Percentiles rank a stretch among this genome's conserved stretches.
phyloP scores from a whole-genome alignment of 208 protist species.

The Trypanosoma mega region DNA sequence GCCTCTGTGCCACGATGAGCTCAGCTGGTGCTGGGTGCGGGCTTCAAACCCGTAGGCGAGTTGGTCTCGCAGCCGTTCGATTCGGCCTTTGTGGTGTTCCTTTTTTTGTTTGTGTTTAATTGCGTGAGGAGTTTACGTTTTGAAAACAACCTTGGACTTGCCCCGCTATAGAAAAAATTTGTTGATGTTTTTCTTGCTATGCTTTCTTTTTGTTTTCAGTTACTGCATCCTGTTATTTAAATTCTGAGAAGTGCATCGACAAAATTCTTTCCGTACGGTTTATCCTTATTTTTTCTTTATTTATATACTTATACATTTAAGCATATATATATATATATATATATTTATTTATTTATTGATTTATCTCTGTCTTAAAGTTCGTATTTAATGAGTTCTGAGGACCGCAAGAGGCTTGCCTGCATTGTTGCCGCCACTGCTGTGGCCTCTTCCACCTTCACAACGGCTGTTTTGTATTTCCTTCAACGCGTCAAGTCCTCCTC shows the following conservation, averaged over 20 bases:
- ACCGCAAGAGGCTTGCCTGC: constrained; percentile 2
- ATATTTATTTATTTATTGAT: constrained; percentile 12
- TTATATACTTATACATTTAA: neutral
- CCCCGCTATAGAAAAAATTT: neutral
- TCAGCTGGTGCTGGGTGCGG: constrained; percentile 86
- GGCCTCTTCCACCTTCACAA: constrained; percentile 5
- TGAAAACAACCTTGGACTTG: too few species aligned
- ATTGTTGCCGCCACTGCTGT: constrained; percentile 7
- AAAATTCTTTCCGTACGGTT: constrained; percentile 1
- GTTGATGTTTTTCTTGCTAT: neutral
- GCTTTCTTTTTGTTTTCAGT: neutral
- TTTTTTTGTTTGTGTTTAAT: constrained; percentile 20
- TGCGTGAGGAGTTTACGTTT: neutral
- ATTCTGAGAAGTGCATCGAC: too few species aligned
- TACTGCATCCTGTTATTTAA: too few species aligned
- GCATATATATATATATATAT: neutral
- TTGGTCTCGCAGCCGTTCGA: constrained; percentile 92
- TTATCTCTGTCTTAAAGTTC: too few species aligned
- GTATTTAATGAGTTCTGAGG: too few species aligned
- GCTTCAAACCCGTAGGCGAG: constrained; percentile 90
- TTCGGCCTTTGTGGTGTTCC: constrained; percentile 90
- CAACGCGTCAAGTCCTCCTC: too few species aligned
- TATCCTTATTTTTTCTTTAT: constrained; percentile 24
- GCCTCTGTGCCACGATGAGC: constrained; percentile 57
- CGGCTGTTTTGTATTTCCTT: neutral